phyloP scores from a whole-genome alignment of 1,284 basidiomycete species.

The Rhodotorula mucilaginosa region DNA sequence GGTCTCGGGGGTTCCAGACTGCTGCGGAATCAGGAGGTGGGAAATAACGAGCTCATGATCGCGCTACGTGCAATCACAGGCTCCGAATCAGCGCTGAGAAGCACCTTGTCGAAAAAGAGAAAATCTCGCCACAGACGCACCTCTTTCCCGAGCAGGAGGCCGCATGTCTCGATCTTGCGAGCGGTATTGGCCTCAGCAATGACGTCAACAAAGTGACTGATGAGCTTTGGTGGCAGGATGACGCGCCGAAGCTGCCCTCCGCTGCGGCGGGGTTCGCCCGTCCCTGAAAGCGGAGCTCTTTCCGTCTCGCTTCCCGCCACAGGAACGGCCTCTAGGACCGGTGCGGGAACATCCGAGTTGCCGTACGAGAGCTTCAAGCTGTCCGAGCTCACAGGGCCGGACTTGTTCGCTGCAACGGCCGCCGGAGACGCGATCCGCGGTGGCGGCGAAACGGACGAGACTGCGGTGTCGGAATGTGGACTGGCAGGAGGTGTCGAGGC shows the following conservation, averaged over 20 bases:
- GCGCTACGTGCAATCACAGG: neutral
- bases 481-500: too few relatives aligned
- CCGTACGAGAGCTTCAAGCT: too few relatives aligned
- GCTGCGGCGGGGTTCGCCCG: slow-evolving; percentile 13
- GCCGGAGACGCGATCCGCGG: neutral
- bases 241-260: slow-evolving; percentile 22
- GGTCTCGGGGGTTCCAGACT: slow-evolving; percentile 77
- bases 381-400: too few relatives aligned
- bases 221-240: slow-evolving; percentile 14
- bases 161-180: slow-evolving; percentile 64
- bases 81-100: too few relatives aligned
- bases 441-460: neutral
- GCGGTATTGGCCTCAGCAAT: slow-evolving; percentile 62
- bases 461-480: neutral
- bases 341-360: too few relatives aligned
- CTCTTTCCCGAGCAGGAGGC: slow-evolving; percentile 58
- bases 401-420: too few relatives aligned
- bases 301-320: neutral
- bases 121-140: slow-evolving; percentile 13
- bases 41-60: slow-evolving; percentile 59
- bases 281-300: neutral
- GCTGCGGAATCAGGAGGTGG: slow-evolving; percentile 74
- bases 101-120: neutral
- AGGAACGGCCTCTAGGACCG: neutral
- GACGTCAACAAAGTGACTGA: slow-evolving; percentile 14